These are phyloP conservation scores for Tuctoria greenei DNA, from an alignment of 176 grass and related monocot genomes.

Conservation along the genomic window DNA sequence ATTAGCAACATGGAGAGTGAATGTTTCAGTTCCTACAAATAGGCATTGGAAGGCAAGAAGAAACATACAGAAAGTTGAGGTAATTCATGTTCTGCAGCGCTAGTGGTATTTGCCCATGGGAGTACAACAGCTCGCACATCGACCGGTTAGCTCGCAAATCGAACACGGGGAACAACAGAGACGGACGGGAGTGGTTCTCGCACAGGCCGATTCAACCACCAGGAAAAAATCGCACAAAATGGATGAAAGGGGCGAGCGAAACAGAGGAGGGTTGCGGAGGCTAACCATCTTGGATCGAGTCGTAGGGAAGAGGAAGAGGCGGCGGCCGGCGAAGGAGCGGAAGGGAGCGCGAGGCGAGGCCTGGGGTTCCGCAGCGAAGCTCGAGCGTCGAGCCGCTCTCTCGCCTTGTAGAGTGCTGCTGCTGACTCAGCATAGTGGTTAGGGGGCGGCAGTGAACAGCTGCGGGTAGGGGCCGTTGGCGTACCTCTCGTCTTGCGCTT, in stretches of 20 bases:
- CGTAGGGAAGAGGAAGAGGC: neutral
- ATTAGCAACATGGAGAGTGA: conserved; percentile 13
- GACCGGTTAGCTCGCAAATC: conserved; percentile 24
- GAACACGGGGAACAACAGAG: neutral
- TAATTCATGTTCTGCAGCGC: conserved; percentile 53
- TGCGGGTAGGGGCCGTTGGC: too few species aligned
- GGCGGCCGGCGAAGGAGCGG: neutral
- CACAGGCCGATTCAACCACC: conserved; percentile 6
- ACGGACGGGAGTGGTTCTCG: neutral
- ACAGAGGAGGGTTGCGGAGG: neutral
- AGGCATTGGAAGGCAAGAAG: conserved; percentile 5
- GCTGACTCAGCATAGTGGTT: conserved; percentile 23
- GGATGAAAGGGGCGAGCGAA: neutral
- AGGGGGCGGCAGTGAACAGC: too few species aligned
- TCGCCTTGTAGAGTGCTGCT: neutral
- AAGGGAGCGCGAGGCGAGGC: conserved; percentile 3
- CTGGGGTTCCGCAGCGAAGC: conserved; percentile 28
- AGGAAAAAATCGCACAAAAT: neutral
- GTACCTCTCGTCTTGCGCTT: too few species aligned
- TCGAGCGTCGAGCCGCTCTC: too few species aligned
- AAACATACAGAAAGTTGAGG: conserved; percentile 51
- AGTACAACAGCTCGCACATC: conserved; percentile 16
- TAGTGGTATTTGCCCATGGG: conserved; percentile 60
- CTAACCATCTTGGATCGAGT: conserved; percentile 57
- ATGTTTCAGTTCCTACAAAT: neutral